A percentile compares a stretch with the other conserved stretches of the same genome.
phyloP scores from a whole-genome alignment of 176 grass and related monocot species.

The Oryza longistaminata region DNA sequence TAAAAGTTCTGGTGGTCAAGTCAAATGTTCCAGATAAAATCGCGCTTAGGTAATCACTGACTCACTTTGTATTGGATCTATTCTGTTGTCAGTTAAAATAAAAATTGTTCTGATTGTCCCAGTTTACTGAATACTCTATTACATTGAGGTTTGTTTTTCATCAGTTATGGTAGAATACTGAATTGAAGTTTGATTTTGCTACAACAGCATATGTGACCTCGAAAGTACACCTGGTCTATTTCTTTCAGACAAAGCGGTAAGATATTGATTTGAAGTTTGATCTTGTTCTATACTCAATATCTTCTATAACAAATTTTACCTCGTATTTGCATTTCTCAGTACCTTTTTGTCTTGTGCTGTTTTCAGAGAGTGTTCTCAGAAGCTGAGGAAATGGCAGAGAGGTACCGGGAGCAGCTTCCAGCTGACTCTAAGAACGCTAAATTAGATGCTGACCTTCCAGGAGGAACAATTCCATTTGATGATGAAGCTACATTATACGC shows the following conservation, averaged over 20 bases:
- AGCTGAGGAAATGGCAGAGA: slow-evolving; percentile 69
- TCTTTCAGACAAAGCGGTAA: slow-evolving; percentile 76
- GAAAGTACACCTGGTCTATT: slow-evolving; percentile 80
- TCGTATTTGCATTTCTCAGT: neutral
- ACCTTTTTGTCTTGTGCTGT: slow-evolving; percentile 22
- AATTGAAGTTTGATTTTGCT: slow-evolving; percentile 29
- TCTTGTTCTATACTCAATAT: neutral
- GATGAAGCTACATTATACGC: slow-evolving; percentile 64
- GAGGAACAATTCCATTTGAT: slow-evolving; percentile 57
- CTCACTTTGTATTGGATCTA: too few relatives aligned
- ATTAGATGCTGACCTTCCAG: slow-evolving; percentile 35
- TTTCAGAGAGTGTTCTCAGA: slow-evolving; percentile 80
- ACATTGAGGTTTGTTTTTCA: neutral
- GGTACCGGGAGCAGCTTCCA: slow-evolving; percentile 61
- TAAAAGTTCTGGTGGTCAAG: slow-evolving; percentile 87
- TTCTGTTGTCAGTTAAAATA: too few relatives aligned
- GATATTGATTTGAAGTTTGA: slow-evolving; percentile 26
- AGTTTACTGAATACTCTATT: slow-evolving; percentile 32
- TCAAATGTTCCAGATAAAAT: slow-evolving; percentile 88
- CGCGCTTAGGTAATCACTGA: slow-evolving; percentile 61
- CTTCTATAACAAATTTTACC: slow-evolving; percentile 7
- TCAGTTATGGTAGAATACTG: neutral
- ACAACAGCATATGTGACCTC: slow-evolving; percentile 79
- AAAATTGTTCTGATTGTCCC: neutral
- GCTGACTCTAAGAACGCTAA: slow-evolving; percentile 33